Percentiles rank a stretch among this genome's conserved stretches.
phyloP scores from a whole-genome alignment of 306 rosid genomes.

The Medicago lupulina region DNA sequence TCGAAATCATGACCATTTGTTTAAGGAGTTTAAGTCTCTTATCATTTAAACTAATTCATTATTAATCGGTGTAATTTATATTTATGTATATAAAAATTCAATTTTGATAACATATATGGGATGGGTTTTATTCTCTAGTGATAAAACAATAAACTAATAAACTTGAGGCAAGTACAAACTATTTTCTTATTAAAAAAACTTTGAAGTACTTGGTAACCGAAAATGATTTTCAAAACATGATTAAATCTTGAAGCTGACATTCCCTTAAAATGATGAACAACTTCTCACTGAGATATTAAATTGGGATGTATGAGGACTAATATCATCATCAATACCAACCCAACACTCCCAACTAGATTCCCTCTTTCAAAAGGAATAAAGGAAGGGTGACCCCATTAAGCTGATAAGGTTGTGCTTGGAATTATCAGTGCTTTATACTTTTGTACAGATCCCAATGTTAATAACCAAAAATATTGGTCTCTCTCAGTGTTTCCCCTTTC shows the following conservation, averaged over 20 bases:
- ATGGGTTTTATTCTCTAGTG: no score
- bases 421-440: slow-evolving; percentile 38
- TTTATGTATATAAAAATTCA: no score
- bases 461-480: slow-evolving; percentile 39
- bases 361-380: slow-evolving; percentile 55
- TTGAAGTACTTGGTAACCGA: neutral
- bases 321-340: slow-evolving; percentile 35
- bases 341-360: slow-evolving; percentile 52
- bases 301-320: neutral
- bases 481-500: slow-evolving; percentile 40
- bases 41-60: no score
- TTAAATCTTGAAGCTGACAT: neutral
- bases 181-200: no score
- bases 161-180: neutral
- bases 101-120: no score
- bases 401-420: slow-evolving; percentile 38
- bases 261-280: neutral
- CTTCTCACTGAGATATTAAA: neutral
- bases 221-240: no score
- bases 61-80: neutral
- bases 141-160: no score
- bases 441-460: slow-evolving; percentile 55
- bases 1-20: no score
- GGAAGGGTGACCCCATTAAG: slow-evolving; percentile 48
- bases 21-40: no score